phyloP scores from a whole-genome alignment of 176 grass and related monocot genomes.

The Phragmites australis region DNA sequence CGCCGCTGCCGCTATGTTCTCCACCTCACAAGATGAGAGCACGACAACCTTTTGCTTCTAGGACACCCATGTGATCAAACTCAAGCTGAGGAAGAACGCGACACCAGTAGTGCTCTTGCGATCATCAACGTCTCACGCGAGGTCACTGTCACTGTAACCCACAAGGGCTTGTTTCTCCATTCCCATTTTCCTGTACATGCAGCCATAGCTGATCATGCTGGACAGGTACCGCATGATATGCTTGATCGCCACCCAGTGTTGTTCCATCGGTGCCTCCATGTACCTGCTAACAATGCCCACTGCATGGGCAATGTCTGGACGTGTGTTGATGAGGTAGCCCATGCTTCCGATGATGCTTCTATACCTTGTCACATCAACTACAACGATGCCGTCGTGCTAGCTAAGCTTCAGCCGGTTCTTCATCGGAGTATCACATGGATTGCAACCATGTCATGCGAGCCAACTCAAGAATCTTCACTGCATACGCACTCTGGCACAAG shows the following conservation, averaged over 20 bases:
- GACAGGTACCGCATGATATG: not conserved
- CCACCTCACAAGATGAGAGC: not conserved
- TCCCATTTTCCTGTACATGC: not conserved
- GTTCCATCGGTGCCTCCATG: not conserved
- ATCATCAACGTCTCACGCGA: not conserved
- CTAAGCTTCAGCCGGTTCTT: not conserved
- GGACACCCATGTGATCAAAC: not conserved
- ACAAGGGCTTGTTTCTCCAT: not conserved
- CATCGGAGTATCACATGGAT: not conserved
- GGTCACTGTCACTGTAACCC: not conserved
- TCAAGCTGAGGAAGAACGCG: accelerated
- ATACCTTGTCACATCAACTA: not conserved
- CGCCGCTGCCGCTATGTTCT: not conserved
- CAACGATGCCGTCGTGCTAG: not conserved
- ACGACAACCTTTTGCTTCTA: not conserved
- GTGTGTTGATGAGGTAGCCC: not conserved
- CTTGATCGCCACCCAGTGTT: not conserved
- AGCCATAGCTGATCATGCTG: not conserved
- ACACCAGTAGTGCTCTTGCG: not conserved
- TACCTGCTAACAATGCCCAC: not conserved
- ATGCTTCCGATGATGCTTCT: not conserved
- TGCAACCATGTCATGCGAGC: not conserved
- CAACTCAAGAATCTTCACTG: accelerated
- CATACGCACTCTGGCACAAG: not conserved
- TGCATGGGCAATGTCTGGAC: not conserved